Conservation (phyloP, 2,329 filamentous ascomycete genomes). For the Pseudocercospora fijiensis region DNA sequence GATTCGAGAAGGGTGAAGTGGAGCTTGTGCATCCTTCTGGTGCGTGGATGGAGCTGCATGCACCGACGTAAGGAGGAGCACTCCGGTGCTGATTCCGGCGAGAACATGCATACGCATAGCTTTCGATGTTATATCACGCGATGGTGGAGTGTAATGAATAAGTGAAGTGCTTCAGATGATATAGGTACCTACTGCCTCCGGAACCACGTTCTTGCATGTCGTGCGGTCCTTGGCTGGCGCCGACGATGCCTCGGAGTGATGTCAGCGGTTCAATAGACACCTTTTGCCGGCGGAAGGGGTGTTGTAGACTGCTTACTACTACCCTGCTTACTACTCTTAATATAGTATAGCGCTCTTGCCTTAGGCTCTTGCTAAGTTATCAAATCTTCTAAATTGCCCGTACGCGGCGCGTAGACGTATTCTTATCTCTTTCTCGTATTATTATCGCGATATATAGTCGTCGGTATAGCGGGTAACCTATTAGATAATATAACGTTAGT, state of each 20-base stretch:
- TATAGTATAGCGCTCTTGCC: no score
- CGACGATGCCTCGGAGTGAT: not conserved
- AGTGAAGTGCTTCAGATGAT: not conserved
- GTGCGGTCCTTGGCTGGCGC: not conserved
- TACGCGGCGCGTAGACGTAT: no score
- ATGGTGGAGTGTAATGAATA: not conserved
- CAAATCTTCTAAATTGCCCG: no score
- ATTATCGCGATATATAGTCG: no score
- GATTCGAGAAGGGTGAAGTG: conserved; percentile 12
- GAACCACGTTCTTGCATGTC: conserved; percentile 1
- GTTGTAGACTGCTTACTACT: no score
- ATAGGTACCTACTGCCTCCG: not conserved
- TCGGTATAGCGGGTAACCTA: no score
- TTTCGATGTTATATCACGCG: not conserved
- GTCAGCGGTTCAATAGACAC: not conserved
- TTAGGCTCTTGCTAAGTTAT: no score
- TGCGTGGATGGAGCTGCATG: not conserved
- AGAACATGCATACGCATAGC: not conserved
- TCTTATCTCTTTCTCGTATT: no score
- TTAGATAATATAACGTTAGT: no score
- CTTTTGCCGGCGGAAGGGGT: not conserved
- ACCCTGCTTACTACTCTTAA: no score
- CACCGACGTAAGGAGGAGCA: not conserved
- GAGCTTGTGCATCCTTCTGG: conserved; percentile 9
- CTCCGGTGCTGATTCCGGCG: not conserved